Base-by-base conservation (phyloP, 768 basidiomycete species). In the Rhodotorula diobovata region DNA sequence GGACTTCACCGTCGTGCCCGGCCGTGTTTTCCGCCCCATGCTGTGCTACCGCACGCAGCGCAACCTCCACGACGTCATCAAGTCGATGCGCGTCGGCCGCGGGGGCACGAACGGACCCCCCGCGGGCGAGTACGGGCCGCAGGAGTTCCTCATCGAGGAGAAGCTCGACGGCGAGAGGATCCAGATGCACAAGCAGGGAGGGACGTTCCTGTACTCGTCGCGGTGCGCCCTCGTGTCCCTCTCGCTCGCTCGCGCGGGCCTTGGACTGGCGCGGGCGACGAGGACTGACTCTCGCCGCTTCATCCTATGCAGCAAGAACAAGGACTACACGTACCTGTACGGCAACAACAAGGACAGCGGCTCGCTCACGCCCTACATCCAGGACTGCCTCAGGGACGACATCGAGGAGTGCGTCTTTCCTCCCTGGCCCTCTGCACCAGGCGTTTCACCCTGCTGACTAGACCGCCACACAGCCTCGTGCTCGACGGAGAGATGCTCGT, bases 401-500 rank as follows among this genome's bases (percentile, higher is more conserved):
- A 85, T 97, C 8, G 86, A 89, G 9, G 89, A 93, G 95, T 96
- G 72, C 76, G 91, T 74, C 39, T 0, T 30, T 30, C 51, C 48
- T 28, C 8, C 18, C 23, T 9, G 20, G n/a, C n/a, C n/a, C 25
- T 50, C 16, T 20, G 14, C 14, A 14, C 11, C 7, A 48, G 46
- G n/a, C n/a, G n/a, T n/a, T n/a, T n/a, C n/a, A 14, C 15, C 15
- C 70, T 61, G 56, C 67, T 60, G 64, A 43, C 67, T 45, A n/a
- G n/a, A n/a, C 4, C 32, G 21, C 0, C 15, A 62, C 14, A 34
- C 67, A 97, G 95, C 61, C 89, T 95, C 76, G 91, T 98, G 58
- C 80, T 99, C 23, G 96, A 99, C 76, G 96, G 96, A 0, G 96
- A 99, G 80, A 98, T 99, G 95, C 82, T 99, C 43, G 95, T 97